A percentile compares a stretch with the other conserved stretches of the same genome.
Conservation (phyloP, 1,284 basidiomycete genomes). For the Tausonia pullulans region DNA sequence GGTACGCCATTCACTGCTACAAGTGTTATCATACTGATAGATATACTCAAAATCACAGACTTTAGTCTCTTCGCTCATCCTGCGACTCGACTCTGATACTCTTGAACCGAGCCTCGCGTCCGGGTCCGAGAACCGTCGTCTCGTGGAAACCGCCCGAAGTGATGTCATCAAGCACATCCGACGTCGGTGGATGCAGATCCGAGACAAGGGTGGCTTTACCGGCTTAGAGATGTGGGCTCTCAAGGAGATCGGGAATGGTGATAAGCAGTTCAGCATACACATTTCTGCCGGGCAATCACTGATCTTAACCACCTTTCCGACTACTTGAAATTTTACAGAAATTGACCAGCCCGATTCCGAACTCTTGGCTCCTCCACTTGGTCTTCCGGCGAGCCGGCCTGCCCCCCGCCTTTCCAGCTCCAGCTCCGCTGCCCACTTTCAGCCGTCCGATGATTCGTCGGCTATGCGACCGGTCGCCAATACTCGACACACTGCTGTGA, state of each 20-base stretch:
- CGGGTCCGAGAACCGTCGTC: conserved; percentile 50
- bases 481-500: too few species aligned
- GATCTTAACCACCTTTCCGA: neutral
- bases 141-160: conserved; percentile 58
- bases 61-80: conserved; percentile 58
- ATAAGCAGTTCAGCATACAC: conserved; percentile 26
- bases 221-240: conserved; percentile 69
- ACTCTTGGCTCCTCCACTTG: conserved; percentile 31
- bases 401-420: conserved; percentile 8
- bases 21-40: neutral
- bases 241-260: conserved; percentile 75
- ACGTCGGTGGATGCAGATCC: conserved; percentile 56
- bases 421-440: neutral
- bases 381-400: neutral
- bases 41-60: conserved; percentile 38
- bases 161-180: conserved; percentile 47
- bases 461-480: neutral
- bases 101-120: conserved; percentile 50
- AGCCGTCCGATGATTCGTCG: neutral
- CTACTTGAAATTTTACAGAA: conserved; percentile 40
- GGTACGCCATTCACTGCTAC: conserved; percentile 36
- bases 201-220: conserved; percentile 69
- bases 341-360: conserved; percentile 67
- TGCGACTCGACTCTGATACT: conserved; percentile 53
- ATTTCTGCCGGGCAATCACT: too few species aligned